Percentiles rank a stretch among this genome's conserved stretches.
These are phyloP conservation scores for Metschnikowia borealis DNA, from an alignment of 805 yeast genomes.

Conservation along the genomic window DNA sequence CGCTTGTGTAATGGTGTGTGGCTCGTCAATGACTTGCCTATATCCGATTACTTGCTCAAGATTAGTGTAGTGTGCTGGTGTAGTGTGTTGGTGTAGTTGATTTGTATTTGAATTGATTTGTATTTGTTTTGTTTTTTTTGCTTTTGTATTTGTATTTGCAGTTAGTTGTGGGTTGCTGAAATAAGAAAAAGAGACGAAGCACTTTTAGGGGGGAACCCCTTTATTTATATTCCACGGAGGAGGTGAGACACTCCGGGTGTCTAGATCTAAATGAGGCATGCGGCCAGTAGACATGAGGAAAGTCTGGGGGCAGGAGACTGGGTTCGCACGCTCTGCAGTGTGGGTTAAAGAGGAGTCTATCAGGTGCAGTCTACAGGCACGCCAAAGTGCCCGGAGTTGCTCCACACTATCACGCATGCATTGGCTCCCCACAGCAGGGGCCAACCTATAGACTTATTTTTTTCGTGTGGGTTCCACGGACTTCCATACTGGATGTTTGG, in stretches of 20 bases:
- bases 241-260: neutral
- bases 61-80: too few relatives aligned
- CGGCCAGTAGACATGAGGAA: neutral
- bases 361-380: constrained; percentile 2
- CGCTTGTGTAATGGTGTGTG: too few relatives aligned
- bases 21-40: too few relatives aligned
- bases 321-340: neutral
- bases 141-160: too few relatives aligned
- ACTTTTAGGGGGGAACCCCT: neutral
- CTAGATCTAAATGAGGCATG: neutral
- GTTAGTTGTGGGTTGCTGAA: neutral
- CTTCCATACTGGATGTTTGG: neutral
- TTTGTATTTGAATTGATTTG: too few relatives aligned
- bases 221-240: neutral
- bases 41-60: too few relatives aligned
- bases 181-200: too few relatives aligned
- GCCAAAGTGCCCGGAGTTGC: neutral
- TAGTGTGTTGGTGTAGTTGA: too few relatives aligned
- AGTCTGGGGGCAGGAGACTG: neutral
- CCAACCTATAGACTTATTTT: neutral
- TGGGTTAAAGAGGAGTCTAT: neutral
- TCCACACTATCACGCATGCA: neutral
- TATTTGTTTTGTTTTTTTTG: too few relatives aligned
- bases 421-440: neutral
- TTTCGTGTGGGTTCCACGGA: neutral